These are phyloP conservation scores for Emergomyces pasteurianus DNA, from an alignment of 2,329 filamentous ascomycete genomes.

Conservation along the genomic window DNA sequence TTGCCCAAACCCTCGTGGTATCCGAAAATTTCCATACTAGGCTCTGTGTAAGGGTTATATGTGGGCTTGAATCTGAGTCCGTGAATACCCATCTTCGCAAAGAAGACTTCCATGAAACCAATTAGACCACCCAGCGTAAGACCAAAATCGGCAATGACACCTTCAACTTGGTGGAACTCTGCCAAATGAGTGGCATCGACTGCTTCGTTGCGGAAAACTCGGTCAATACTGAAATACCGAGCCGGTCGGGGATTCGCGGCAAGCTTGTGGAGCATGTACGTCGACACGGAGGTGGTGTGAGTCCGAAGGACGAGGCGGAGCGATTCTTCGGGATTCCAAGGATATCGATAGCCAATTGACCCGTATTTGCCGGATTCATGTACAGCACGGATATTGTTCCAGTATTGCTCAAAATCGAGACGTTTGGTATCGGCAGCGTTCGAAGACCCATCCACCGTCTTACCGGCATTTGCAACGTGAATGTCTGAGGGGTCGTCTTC, in stretches of 20 bases:
- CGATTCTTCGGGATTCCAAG: slow-evolving; percentile 80
- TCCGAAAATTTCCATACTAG: slow-evolving; percentile 95
- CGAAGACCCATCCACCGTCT: slow-evolving; percentile 30
- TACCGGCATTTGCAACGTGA: slow-evolving; percentile 27
- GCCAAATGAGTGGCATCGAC: slow-evolving; percentile 94
- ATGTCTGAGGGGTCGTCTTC: slow-evolving; percentile 39
- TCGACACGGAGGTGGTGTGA: slow-evolving; percentile 87
- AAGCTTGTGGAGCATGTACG: slow-evolving; percentile 82
- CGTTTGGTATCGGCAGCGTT: slow-evolving; percentile 34
- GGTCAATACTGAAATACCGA: slow-evolving; percentile 97
- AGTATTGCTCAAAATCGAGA: slow-evolving; percentile 71
- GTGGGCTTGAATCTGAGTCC: slow-evolving; percentile 91
- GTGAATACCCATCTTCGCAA: slow-evolving; percentile 84
- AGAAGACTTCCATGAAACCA: slow-evolving; percentile 92
- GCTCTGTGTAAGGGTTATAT: slow-evolving; percentile 91
- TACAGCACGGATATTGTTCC: slow-evolving; percentile 73
- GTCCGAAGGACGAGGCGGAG: slow-evolving; percentile 82
- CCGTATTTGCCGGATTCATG: slow-evolving; percentile 88
- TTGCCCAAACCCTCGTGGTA: slow-evolving; percentile 82
- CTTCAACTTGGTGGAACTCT: slow-evolving; percentile 98
- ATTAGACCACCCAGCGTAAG: slow-evolving; percentile 87
- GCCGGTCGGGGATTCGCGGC: slow-evolving; percentile 72
- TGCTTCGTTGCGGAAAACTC: slow-evolving; percentile 95
- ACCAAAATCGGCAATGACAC: slow-evolving; percentile 93
- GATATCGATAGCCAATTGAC: slow-evolving; percentile 92